Base-by-base conservation (phyloP, 2,329 filamentous ascomycete genomes). In the Colletotrichum melonis region DNA sequence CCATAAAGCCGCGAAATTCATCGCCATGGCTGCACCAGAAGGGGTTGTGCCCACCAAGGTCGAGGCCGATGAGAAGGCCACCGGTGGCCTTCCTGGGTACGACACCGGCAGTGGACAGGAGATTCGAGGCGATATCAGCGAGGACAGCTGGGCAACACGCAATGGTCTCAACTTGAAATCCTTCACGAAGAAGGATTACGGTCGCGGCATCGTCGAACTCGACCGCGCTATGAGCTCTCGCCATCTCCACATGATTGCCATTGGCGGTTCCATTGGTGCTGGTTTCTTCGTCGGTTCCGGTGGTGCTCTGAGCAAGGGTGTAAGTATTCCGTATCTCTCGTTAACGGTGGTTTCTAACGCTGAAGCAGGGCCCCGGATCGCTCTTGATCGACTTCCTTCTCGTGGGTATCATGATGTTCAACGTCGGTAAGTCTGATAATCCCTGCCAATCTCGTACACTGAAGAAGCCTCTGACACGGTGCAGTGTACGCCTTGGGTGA, bases 271-370 rank as follows among this genome's bases (percentile, higher is more conserved):
- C 22, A 91, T 91, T 67, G 89, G 89, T 80, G 89, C 89, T 78
- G 89, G 89, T 83, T 90, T 91, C 84, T 91, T 91, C 80, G 89
- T 91, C 78, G 88, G 89, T 76, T 90, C 88, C 46, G 89, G 89
- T 76, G 79, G 82, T 76, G 89, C 89, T 58, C 81, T 91, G 28
- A 78, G 78, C 74, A 85, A 82, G 69, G 89, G 89, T 82, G 70
- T 73, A 62, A 57, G 70, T 66, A 35, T 16, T 0, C 30, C 14
- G 30, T 56, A 5, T 12, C 1, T 1, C 19, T 1, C 0, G n/a
- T 16, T 28, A 14, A 7, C 16, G 59, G 5, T 3, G 26, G 11
- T 22, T 32, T 35, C 67, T 69, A 35, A 69, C 52, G 6, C 14
- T 4, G 19, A 1, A 14, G 0, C 2, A 73, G 70, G 82, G 86